Evolutionary conservation across 78 protist genomes (phyloP), one percentile per base, ranked within the genome.

Genomic region (Emiliania huxleyi): DNA sequence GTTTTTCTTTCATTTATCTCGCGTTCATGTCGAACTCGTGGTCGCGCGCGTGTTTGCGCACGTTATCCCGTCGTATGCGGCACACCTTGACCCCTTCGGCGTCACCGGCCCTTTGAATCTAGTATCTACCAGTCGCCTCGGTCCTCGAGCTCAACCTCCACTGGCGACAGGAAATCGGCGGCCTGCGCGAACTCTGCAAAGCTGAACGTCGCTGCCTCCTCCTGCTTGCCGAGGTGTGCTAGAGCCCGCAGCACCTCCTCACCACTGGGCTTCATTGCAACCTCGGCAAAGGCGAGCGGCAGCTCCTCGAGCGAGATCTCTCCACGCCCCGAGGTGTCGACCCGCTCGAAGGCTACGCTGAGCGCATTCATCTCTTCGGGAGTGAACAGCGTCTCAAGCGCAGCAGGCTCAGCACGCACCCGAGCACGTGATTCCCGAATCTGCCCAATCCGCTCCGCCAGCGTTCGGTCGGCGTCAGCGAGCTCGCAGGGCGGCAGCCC

Each of bases 141-240:
- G n/a, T n/a, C n/a, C n/a, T n/a, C n/a, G n/a, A n/a, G n/a, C n/a
- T n/a, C n/a, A n/a, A n/a, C 62, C 75, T 62, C 87, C 12, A 79
- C 23, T 0, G 89, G 89, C 89, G 89, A 81, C 56, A 81, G 89
- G 40, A 81, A 11, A 26, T 81, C 89, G 37, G 49, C 52, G 0
- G 89, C 89, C 22, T 81, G 89, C 38, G 89, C 33, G 33, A 81
- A 81, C 19, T 81, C 89, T 12, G 89, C 56, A 38, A 81, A 81
- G n/a, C 56, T 81, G 89, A 81, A 44, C 0, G 48, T 21, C 33
- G 4, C 46, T 37, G 18, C 52, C 0, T 15, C 15, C 37, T 6
- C 1, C 37, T 38, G 52, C 52, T 40, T 43, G 35, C 15, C 4
- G 23, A 79, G 52, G 23, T 79, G 4, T n/a, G 18, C 52, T 25